A percentile compares a stretch with the other conserved stretches of the same genome.
These are phyloP conservation scores for Thelonectria rubi DNA, from an alignment of 2,329 filamentous ascomycete species.

Conservation along the genomic window DNA sequence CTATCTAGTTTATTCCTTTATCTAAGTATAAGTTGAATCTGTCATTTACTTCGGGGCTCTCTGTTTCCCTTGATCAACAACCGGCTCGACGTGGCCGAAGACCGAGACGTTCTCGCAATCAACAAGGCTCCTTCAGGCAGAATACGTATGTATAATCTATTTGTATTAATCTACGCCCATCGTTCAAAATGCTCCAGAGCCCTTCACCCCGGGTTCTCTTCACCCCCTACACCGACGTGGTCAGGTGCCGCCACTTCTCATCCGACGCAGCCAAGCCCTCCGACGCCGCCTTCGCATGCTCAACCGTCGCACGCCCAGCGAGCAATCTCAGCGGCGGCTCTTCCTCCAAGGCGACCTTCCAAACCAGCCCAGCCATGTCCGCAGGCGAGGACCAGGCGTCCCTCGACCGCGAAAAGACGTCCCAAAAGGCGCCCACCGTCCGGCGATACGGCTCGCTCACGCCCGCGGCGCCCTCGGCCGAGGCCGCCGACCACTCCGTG, in stretches of 20 bases:
- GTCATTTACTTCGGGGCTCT: too few relatives aligned
- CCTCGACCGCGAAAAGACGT: constrained; percentile 14
- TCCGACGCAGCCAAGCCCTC: constrained; percentile 39
- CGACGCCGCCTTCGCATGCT: constrained; percentile 30
- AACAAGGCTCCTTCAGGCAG: too few relatives aligned
- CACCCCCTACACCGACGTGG: constrained; percentile 2
- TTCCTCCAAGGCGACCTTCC: constrained; percentile 35
- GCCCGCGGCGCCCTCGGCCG: constrained; percentile 40
- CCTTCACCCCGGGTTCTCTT: too few relatives aligned
- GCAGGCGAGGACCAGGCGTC: constrained; percentile 29
- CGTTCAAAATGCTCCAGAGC: too few relatives aligned
- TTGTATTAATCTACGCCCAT: not conserved
- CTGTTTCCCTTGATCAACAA: too few relatives aligned
- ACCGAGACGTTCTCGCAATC: too few relatives aligned
- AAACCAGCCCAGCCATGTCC: constrained; percentile 41
- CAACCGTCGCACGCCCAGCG: constrained; percentile 42
- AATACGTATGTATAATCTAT: too few relatives aligned
- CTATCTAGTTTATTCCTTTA: too few relatives aligned
- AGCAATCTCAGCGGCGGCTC: constrained; percentile 45
- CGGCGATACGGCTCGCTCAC: constrained; percentile 47
- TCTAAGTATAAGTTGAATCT: too few relatives aligned
- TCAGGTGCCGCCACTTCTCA: constrained; percentile 39
- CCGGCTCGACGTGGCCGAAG: too few relatives aligned
- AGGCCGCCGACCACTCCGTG: constrained; percentile 50
- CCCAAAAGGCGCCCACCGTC: constrained; percentile 44